Conservation (phyloP, 495 filamentous ascomycete genomes). For the Pseudevernia furfuracea region DNA sequence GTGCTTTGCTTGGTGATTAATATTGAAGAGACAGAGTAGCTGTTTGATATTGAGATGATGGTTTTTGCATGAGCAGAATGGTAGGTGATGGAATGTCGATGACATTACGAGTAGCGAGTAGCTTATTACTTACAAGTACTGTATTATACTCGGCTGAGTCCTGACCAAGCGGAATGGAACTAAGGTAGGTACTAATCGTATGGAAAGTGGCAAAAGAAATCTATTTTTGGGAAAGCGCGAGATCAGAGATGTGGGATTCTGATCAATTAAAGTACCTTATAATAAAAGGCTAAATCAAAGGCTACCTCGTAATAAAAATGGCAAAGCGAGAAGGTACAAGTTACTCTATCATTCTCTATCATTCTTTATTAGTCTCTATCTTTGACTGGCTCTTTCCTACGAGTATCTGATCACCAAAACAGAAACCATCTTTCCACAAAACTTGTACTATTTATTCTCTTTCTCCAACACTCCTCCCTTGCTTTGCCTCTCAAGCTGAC, state of each 20-base stretch:
- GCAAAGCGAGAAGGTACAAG: too few species aligned
- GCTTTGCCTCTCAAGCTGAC: slow-evolving; percentile 11
- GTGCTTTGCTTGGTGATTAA: background rate
- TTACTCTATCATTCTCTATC: too few species aligned
- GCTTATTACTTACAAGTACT: too few species aligned
- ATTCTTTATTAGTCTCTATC: too few species aligned
- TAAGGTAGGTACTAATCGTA: too few species aligned
- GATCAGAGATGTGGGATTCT: background rate
- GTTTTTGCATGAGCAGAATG: background rate
- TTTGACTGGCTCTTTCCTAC: background rate
- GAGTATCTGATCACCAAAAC: background rate
- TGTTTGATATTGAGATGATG: background rate
- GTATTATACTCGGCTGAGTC: too few species aligned
- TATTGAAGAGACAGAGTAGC: too few species aligned
- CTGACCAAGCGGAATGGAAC: too few species aligned
- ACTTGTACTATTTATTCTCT: too few species aligned
- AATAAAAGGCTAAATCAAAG: too few species aligned
- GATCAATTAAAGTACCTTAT: background rate
- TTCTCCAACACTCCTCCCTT: background rate
- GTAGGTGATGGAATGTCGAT: background rate
- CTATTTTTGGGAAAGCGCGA: background rate
- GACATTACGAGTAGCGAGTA: too few species aligned
- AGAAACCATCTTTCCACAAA: background rate
- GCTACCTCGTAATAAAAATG: too few species aligned
- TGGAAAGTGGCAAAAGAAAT: background rate